Percentiles rank a stretch among this genome's conserved stretches.
phyloP scores from a whole-genome alignment of 164 flowering plant genomes.

The Annona cherimola region DNA sequence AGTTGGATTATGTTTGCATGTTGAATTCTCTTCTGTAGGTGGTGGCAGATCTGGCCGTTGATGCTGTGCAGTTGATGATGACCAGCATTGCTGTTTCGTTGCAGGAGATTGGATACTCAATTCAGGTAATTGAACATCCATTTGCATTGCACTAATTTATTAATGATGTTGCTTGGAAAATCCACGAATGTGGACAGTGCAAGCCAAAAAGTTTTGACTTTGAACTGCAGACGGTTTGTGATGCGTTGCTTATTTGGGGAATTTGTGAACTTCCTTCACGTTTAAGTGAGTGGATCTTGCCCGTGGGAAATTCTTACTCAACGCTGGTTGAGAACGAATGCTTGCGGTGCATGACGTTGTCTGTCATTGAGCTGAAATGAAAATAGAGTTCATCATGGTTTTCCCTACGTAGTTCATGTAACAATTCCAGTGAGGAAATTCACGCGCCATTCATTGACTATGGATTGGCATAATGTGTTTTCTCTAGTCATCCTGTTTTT shows the following conservation, averaged over 20 bases:
- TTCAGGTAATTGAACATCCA: constrained; percentile 49
- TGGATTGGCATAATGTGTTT: not conserved
- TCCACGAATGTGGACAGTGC: constrained; percentile 1
- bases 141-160: not conserved
- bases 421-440: not conserved
- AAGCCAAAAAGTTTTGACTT: not conserved
- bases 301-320: not conserved
- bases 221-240: not conserved
- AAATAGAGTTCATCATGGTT: not conserved
- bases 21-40: constrained; percentile 46
- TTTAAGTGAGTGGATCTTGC: not conserved
- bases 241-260: not conserved
- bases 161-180: not conserved
- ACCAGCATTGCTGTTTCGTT: constrained; percentile 67
- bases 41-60: constrained; percentile 68
- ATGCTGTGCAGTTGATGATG: constrained; percentile 72
- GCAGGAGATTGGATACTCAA: constrained; percentile 68
- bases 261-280: not conserved
- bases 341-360: not conserved
- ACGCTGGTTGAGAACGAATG: not conserved
- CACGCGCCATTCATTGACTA: not conserved
- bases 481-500: too few relatives aligned
- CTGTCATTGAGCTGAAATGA: not conserved
- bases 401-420: not conserved
- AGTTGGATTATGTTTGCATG: constrained; percentile 5